Base-by-base conservation (phyloP, 73 alveolate genomes). In the Paramecium sonneborni region DNA sequence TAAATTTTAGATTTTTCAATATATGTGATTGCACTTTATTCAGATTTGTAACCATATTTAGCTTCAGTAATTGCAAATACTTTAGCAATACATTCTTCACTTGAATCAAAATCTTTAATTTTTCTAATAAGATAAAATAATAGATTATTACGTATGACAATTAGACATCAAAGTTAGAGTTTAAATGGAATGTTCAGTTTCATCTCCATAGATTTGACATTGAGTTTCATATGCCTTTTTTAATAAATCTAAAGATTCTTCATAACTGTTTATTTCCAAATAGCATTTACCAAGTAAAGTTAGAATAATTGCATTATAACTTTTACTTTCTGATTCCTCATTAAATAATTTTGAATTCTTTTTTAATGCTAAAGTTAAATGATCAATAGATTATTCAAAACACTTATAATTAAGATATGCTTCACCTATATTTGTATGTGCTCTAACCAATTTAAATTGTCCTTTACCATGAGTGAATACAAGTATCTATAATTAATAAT, bases 381-480 rank as follows among this genome's bases (percentile, higher is more conserved):
- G 99, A 52, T 96, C 99, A 10, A 96, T 76, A 26, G 99, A 97
- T 88, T 96, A 94, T 48, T 96, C 99, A 86, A 86, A 96, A 88
- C 96, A 96, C 57, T 96, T 93, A 57, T 92, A 84, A 43, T 95
- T 92, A 34, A 96, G 67, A 56, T 96, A 96, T 11, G 98, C 97
- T 72, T 94, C 97, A 20, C 97, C 98, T 10, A 96, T 93, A 41
- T 96, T 95, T 1, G 97, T 85, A 72, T 96, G 97, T 14, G 98
- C 98, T 92, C 84, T 88, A 37, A 96, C 98, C 28, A 96, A 86
- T 28, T 93, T 93, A 52, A 93, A 96, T 24, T 76, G 86, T 26
- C 88, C 92, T 85, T 94, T 93, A 72, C 94, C 93, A 76, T 96
- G 98, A 85, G 96, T 95, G 46, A 95, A 95, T 12, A 95, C 98